Base-by-base conservation (phyloP, 2,329 filamentous ascomycete species). In the Aspergillus unguis region DNA sequence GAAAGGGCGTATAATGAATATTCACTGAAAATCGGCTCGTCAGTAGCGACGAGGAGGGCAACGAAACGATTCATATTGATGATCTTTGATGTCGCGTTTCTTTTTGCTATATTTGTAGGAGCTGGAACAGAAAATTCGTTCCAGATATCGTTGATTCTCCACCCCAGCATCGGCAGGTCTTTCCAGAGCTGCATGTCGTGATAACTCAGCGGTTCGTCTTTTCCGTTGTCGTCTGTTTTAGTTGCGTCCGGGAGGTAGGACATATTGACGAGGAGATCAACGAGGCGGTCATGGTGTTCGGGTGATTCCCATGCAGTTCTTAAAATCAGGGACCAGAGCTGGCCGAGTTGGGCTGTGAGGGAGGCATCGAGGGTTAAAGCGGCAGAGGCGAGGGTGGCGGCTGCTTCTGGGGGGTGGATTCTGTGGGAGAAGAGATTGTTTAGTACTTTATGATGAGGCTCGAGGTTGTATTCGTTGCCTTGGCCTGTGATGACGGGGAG, bases 131-230 rank as follows among this genome's bases (percentile, higher is more conserved):
- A 25, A 3, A 26, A 52, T 31, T 23, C 23, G 41, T 59, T 52
- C 57, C 55, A 59, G 17, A 5, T 53, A 10, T 51, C 44, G 6
- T 50, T 40, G 46, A 56, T 35, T 8, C 48, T 41, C 55, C 52
- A 58, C 23, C 55, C 53, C 17, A 59, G 47, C 36, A 49, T 46
- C 0, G 53, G 57, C 1, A 59, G 27, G 26, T 56, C 53, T 23
- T 40, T 49, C 57, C 57, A 59, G 2, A 59, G 40, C n/a, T 32
- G 31, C 52, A 46, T 57, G 10, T 47, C 40, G 31, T 57, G 5
- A 1, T 53, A 25, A 9, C n/a, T 42, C 3, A 50, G 8, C 3
- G 32, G 44, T 35, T 44, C 28, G 2, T 10, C 40, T n/a, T n/a
- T n/a, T n/a, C n/a, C n/a, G n/a, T n/a, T n/a, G n/a, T n/a, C n/a